Evolutionary conservation across 768 basidiomycete genomes (phyloP).

Genomic region (Lentinus brumalis): DNA sequence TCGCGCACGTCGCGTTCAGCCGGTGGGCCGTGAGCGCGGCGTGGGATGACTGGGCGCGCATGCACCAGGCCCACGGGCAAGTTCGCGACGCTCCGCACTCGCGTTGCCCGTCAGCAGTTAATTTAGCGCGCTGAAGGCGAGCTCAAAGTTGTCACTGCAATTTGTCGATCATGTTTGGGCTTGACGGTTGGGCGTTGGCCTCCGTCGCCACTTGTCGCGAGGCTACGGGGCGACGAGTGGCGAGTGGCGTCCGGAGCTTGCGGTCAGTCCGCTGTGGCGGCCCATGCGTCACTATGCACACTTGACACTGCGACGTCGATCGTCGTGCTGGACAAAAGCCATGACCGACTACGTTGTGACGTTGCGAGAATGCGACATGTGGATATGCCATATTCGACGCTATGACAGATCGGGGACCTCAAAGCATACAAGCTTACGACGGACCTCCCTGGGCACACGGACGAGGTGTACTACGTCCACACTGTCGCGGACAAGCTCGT

Average conservation of each 20-base stretch:
- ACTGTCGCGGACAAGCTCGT: slow-evolving; percentile 98
- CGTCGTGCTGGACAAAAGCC: no score
- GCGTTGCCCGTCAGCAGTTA: slow-evolving; percentile 88
- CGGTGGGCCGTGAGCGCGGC: slow-evolving; percentile 87
- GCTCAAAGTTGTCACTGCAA: slow-evolving; percentile 22
- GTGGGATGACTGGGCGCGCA: slow-evolving; percentile 86
- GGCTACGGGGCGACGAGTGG: no score
- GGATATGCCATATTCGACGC: no score
- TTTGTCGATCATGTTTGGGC: no score
- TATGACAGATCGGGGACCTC: slow-evolving; percentile 85
- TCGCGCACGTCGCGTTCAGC: slow-evolving; percentile 92
- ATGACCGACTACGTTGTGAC: no score
- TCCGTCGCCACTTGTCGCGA: no score
- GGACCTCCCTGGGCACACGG: slow-evolving; percentile 94
- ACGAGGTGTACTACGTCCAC: slow-evolving; percentile 99
- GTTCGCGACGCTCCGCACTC: slow-evolving; percentile 89
- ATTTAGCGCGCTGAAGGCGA: slow-evolving; percentile 91
- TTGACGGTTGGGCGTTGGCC: no score
- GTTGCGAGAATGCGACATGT: no score
- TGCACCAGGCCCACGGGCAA: slow-evolving; percentile 85
- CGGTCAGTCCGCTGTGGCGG: no score
- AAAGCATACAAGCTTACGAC: slow-evolving; percentile 94
- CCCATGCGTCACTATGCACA: not conserved
- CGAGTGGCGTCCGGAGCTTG: no score
- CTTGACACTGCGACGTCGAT: not conserved